These are phyloP conservation scores for Zygotorulaspora sp. DNA, from an alignment of 805 yeast species.

Conservation along the genomic window DNA sequence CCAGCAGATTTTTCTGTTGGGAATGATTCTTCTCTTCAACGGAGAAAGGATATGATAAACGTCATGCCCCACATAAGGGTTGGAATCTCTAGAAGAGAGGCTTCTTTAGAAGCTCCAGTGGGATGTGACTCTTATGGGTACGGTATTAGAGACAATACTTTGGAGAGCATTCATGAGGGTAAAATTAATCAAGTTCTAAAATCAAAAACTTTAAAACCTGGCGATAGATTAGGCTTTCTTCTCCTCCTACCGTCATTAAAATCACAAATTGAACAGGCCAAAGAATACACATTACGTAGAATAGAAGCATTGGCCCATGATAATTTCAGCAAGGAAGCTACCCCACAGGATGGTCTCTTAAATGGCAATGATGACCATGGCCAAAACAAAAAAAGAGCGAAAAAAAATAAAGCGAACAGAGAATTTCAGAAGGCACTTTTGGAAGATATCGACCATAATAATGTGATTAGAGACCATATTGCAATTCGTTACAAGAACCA, in stretches of 20 bases:
- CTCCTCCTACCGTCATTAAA: constrained; percentile 58
- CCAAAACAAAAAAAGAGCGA: constrained; percentile 12
- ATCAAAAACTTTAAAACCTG: constrained; percentile 46
- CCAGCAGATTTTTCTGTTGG: constrained; percentile 33
- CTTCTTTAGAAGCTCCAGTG: constrained; percentile 88
- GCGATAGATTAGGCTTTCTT: constrained; percentile 80
- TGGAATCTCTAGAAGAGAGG: constrained; percentile 82
- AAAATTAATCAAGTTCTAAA: constrained; percentile 42
- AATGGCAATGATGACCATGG: constrained; percentile 11
- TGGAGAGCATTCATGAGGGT: constrained; percentile 62
- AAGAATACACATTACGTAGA: constrained; percentile 35
- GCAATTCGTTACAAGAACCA: constrained; percentile 79
- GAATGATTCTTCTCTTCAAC: constrained; percentile 10
- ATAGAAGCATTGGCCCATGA: constrained; percentile 24
- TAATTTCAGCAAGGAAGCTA: constrained; percentile 1
- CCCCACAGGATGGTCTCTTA: constrained; percentile 5
- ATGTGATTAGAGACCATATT: constrained; percentile 72
- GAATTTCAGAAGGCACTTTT: constrained; percentile 32
- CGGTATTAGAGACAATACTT: constrained; percentile 75
- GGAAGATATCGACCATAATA: constrained; percentile 32
- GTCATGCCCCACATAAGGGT: constrained; percentile 59
- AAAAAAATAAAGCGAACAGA: constrained; percentile 11
- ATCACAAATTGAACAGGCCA: constrained; percentile 42
- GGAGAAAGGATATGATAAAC: constrained; percentile 29
- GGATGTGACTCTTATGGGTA: constrained; percentile 95